Base-by-base conservation (phyloP, 2,329 filamentous ascomycete species). In the Pseudogymnoascus sp. region DNA sequence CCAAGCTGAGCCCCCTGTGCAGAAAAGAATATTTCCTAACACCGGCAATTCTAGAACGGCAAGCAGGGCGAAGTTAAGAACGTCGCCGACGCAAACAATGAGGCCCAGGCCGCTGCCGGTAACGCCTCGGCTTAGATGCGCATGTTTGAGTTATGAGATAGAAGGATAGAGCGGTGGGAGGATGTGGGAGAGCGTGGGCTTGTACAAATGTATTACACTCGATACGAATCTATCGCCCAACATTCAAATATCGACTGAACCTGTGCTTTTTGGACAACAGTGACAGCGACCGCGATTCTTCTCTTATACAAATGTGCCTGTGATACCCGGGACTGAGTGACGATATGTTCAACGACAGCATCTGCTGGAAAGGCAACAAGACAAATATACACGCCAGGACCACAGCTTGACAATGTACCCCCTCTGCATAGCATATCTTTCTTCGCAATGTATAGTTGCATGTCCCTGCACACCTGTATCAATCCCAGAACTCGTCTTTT, bases 11-110 rank as follows among this genome's bases (percentile, higher is more conserved):
- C 40, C 35, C 59, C 39, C n/a, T 52, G 29, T 29, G 40, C 39
- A 42, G 59, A 52, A 27, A 15, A 10, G 63, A 64, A 63, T 61
- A 61, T 63, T 42, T 42, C 64, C 68, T 69, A 63, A 69, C 62
- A 48, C 35, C 42, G 55, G 27, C 35, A 37, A 25, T 59, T 63
- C 76, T 77, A 97, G 94, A 91, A 92, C 80, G 94, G 94, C 82
- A 97, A 96, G 86, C 90, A 95, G 81, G 89, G 91, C 75, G 93
- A 97, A 58, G 69, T 81, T 73, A 89, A 90, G 84, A 85, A 82
- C 75, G 79, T 97, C 69, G 84, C 76, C 61, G 76, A 81, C 42
- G 82, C 81, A 72, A 84, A 84, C 73, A 72, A 74, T 1, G 65
- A 64, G 60, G 67, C 68, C 48, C 70, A 71, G 60, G 62, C 65